A percentile compares a stretch with the other conserved stretches of the same genome.
Evolutionary conservation across 768 basidiomycete species (phyloP).

Genomic region (Russula ochroleuca): DNA sequence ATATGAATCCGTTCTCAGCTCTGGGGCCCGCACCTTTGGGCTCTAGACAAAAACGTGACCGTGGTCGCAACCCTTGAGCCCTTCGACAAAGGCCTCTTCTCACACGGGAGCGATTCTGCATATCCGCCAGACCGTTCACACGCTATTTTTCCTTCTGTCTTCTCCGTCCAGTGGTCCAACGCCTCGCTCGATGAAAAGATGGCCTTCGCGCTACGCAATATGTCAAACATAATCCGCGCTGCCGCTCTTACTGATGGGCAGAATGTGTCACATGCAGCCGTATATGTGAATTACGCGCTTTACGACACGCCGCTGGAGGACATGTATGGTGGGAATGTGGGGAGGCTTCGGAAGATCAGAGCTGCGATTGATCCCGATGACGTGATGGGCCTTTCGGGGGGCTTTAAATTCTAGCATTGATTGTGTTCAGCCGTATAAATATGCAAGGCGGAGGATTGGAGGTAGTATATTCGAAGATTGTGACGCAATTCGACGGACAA

Average conservation of each 20-base stretch:
- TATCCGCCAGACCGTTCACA: slow-evolving; percentile 20
- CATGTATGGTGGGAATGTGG: slow-evolving; percentile 27
- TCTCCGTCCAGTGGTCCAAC: not conserved
- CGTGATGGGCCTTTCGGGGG: slow-evolving; percentile 29
- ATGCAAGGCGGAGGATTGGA: no score
- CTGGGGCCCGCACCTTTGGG: not conserved
- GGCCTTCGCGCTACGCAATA: slow-evolving; percentile 37
- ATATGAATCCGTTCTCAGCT: not conserved
- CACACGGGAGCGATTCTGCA: slow-evolving; percentile 16
- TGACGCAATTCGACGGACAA: no score
- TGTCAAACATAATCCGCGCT: not conserved
- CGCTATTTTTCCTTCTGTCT: slow-evolving; percentile 12
- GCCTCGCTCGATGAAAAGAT: slow-evolving; percentile 40
- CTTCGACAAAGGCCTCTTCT: not conserved
- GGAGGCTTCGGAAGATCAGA: slow-evolving; percentile 16
- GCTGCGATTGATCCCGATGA: slow-evolving; percentile 24
- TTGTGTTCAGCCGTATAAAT: not conserved
- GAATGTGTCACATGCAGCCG: slow-evolving; percentile 13
- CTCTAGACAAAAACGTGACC: not conserved
- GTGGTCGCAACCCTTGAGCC: not conserved
- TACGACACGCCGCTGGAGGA: slow-evolving; percentile 16
- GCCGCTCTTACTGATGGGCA: slow-evolving; percentile 28
- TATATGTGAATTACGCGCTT: slow-evolving; percentile 28
- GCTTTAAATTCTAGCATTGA: slow-evolving; percentile 23
- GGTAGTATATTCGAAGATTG: no score